Conservation (phyloP, 139 green algal genomes). For the Medakamo hakoo region DNA sequence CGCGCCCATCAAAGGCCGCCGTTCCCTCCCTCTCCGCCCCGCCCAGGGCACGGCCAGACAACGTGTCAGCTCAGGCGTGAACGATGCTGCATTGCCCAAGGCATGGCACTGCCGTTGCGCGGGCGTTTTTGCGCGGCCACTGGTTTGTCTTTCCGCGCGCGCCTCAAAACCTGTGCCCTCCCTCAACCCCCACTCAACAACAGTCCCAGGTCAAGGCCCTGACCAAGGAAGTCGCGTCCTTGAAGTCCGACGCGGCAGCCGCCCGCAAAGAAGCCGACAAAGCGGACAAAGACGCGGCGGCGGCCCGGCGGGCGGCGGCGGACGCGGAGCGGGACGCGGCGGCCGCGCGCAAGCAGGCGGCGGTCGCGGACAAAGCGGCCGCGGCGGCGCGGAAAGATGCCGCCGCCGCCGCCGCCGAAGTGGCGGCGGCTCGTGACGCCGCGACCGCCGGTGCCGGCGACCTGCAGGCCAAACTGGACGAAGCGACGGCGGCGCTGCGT, state of each 20-base stretch:
- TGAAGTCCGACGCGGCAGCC: no score
- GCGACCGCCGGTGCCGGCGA: background rate
- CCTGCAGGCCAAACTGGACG: no score
- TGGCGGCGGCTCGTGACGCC: background rate
- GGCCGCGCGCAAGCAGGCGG: background rate
- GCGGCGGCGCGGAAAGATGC: background rate
- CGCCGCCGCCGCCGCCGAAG: background rate
- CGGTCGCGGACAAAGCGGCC: background rate
- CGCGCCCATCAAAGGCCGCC: no score
- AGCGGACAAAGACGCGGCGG: background rate
- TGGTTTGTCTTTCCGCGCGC: background rate
- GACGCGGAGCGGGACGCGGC: background rate
- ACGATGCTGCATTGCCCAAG: no score
- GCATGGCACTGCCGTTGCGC: background rate
- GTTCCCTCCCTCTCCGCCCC: no score
- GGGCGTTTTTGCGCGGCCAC: background rate
- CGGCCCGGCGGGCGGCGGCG: no score
- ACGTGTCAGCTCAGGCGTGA: no score
- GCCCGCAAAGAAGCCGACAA: background rate
- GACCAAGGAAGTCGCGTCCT: background rate
- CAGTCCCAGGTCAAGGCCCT: background rate
- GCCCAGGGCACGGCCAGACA: no score
- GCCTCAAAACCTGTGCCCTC: background rate
- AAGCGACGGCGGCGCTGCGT: background rate
- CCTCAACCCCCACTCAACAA: background rate